These are phyloP conservation scores for Lepidopterella palustris DNA, from an alignment of 495 filamentous ascomycete genomes.

Conservation along the genomic window DNA sequence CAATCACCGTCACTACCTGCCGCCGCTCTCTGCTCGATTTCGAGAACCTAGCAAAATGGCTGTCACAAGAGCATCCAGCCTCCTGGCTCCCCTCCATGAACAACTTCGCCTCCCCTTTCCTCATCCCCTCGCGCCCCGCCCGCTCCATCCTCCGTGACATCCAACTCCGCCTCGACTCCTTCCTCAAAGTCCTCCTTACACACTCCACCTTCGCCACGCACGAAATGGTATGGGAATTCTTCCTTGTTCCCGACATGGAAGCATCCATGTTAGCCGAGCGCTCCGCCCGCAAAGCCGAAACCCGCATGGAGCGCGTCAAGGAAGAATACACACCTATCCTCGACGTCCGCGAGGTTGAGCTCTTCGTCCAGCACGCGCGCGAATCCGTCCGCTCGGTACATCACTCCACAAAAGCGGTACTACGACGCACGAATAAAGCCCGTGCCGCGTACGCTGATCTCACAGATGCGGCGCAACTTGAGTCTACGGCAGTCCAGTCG, in stretches of 20 bases:
- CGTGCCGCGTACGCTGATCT: conserved; percentile 55
- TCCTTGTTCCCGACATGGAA: conserved; percentile 91
- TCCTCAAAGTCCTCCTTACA: conserved; percentile 73
- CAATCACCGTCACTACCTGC: conserved; percentile 89
- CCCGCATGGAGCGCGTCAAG: conserved; percentile 70
- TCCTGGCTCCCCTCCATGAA: conserved; percentile 84
- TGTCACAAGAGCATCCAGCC: conserved; percentile 88
- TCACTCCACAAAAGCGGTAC: conserved; percentile 69
- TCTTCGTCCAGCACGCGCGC: conserved; percentile 81
- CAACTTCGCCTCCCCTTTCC: conserved; percentile 78
- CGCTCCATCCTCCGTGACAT: conserved; percentile 79
- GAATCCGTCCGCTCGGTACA: conserved; percentile 82
- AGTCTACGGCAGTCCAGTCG: conserved; percentile 51
- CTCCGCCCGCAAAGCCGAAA: conserved; percentile 76
- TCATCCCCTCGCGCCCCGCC: conserved; percentile 86
- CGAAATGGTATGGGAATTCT: conserved; percentile 99
- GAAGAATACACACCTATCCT: conserved; percentile 77
- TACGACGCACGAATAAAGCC: conserved; percentile 59
- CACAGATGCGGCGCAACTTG: conserved; percentile 57
- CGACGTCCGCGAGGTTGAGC: conserved; percentile 84
- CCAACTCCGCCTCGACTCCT: conserved; percentile 78
- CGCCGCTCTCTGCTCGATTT: conserved; percentile 87
- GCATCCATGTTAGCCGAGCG: conserved; percentile 83
- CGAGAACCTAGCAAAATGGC: conserved; percentile 77
- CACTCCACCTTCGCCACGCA: conserved; percentile 95